Percentiles rank a stretch among this genome's conserved stretches.
Conservation (phyloP, 345 rosid genomes). For the Euphorbia pulcherrima region DNA sequence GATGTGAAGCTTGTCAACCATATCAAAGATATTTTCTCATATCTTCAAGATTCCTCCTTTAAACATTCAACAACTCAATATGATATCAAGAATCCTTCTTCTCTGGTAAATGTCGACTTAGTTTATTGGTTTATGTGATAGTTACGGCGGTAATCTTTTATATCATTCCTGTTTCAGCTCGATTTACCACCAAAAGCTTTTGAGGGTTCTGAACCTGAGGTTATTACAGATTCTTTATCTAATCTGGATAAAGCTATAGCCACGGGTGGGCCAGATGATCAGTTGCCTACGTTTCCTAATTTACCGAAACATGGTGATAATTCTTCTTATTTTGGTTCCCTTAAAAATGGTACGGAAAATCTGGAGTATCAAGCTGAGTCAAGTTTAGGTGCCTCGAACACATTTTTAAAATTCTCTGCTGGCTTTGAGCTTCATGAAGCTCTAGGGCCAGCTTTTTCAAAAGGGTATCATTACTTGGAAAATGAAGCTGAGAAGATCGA, state of each 20-base stretch:
- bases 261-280: conserved; percentile 30
- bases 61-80: conserved; percentile 40
- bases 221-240: conserved; percentile 31
- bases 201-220: conserved; percentile 37
- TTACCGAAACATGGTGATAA: conserved; percentile 25
- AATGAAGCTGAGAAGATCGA: conserved; percentile 47
- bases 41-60: conserved; percentile 51
- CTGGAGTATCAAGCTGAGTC: conserved; percentile 34
- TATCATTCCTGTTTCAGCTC: conserved; percentile 37
- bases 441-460: conserved; percentile 64
- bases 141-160: conserved; percentile 21
- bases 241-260: conserved; percentile 39
- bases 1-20: conserved; percentile 57
- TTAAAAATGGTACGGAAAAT: conserved; percentile 33
- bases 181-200: conserved; percentile 38
- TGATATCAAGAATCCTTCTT: conserved; percentile 38
- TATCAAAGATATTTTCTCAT: conserved; percentile 55
- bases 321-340: conserved; percentile 30
- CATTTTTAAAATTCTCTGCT: conserved; percentile 52
- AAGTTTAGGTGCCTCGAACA: conserved; percentile 29
- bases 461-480: conserved; percentile 30
- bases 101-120: conserved; percentile 39
- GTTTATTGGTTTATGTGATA: neutral
- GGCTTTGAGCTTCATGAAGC: conserved; percentile 81
- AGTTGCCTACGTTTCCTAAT: conserved; percentile 29